These are phyloP conservation scores for Truncatella angustata DNA, from an alignment of 2,329 filamentous ascomycete genomes.

Conservation along the genomic window DNA sequence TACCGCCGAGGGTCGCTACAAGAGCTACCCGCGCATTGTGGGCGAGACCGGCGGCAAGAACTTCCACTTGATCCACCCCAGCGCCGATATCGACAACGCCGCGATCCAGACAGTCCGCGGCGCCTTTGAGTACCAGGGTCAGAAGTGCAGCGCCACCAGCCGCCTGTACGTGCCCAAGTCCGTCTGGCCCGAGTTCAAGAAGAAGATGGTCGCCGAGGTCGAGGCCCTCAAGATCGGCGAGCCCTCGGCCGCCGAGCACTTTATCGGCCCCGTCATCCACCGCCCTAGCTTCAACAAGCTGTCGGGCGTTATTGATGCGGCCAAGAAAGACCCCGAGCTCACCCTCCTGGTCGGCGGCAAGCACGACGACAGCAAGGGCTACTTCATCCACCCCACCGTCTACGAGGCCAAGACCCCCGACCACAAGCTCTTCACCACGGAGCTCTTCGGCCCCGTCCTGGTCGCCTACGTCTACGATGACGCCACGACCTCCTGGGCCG, in stretches of 20 bases:
- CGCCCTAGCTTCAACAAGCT: slow-evolving; percentile 79
- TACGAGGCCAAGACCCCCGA: slow-evolving; percentile 72
- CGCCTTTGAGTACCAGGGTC: slow-evolving; percentile 87
- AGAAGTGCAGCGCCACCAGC: slow-evolving; percentile 87
- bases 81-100: slow-evolving; percentile 76
- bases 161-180: slow-evolving; percentile 76
- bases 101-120: slow-evolving; percentile 80
- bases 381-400: slow-evolving; percentile 81
- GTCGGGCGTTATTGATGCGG: slow-evolving; percentile 70
- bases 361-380: slow-evolving; percentile 76
- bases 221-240: slow-evolving; percentile 68
- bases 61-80: slow-evolving; percentile 79
- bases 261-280: slow-evolving; percentile 87
- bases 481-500: slow-evolving; percentile 52
- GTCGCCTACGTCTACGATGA: slow-evolving; percentile 79
- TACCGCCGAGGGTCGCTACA: slow-evolving; percentile 78
- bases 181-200: slow-evolving; percentile 69
- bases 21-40: slow-evolving; percentile 82
- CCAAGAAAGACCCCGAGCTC: slow-evolving; percentile 72
- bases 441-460: slow-evolving; percentile 81
- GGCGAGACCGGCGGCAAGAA: slow-evolving; percentile 94
- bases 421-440: slow-evolving; percentile 72
- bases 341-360: slow-evolving; percentile 73
- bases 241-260: slow-evolving; percentile 69
- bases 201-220: slow-evolving; percentile 65